A percentile compares a stretch with the other conserved stretches of the same genome.
Evolutionary conservation across 1,284 basidiomycete species (phyloP).

Genomic region (Ganoderma meredithae): DNA sequence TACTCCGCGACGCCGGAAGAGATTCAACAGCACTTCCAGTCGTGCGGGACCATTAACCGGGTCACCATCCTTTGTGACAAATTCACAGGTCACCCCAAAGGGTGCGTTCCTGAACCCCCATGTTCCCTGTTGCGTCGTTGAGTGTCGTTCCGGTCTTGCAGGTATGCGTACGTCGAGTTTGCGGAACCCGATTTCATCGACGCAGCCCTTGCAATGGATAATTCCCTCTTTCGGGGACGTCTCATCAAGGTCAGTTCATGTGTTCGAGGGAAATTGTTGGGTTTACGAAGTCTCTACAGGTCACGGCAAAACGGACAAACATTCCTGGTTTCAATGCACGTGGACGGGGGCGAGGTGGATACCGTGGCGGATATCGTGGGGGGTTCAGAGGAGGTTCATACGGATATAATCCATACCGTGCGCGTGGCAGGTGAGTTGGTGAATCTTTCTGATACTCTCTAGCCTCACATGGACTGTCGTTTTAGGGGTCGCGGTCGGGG

Average conservation of each 20-base stretch:
- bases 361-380: conserved; percentile 74
- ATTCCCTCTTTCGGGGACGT: conserved; percentile 93
- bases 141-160: conserved; percentile 42
- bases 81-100: conserved; percentile 99
- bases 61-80: conserved; percentile 99
- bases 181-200: conserved; percentile 94
- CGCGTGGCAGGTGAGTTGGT: conserved; percentile 77
- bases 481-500: conserved; percentile 76
- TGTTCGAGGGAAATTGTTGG: background rate
- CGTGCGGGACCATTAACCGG: conserved; percentile 98
- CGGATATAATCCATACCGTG: conserved; percentile 81
- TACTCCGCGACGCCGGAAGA: conserved; percentile 98
- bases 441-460: background rate
- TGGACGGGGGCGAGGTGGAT: conserved; percentile 70
- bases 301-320: conserved; percentile 93
- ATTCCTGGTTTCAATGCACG: conserved; percentile 85
- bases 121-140: background rate
- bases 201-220: conserved; percentile 94
- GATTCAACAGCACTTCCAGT: conserved; percentile 97
- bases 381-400: conserved; percentile 60
- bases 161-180: conserved; percentile 99
- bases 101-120: conserved; percentile 58
- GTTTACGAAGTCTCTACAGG: conserved; percentile 53
- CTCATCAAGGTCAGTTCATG: conserved; percentile 78
- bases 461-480: conserved; percentile 14